Percentiles rank a stretch among this genome's conserved stretches.
phyloP scores from a whole-genome alignment of 352 stramenopile genomes.

The Phytopythium ostracodes region DNA sequence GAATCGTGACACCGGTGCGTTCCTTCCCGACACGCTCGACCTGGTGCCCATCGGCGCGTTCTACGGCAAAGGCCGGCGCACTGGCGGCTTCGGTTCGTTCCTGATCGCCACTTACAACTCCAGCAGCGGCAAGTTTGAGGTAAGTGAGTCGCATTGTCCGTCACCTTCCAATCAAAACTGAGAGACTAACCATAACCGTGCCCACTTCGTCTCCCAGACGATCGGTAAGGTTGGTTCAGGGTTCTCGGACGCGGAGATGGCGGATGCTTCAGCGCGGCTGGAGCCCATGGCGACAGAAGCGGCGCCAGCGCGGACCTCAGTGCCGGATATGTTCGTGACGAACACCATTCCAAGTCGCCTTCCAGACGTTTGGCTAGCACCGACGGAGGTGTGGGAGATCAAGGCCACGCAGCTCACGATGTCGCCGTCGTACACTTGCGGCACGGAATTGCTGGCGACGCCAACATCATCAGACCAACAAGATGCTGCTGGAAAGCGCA shows the following conservation, averaged over 20 bases:
- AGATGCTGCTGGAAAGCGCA: background rate
- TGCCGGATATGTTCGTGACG: constrained; percentile 53
- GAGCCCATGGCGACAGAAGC: constrained; percentile 30
- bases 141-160: background rate
- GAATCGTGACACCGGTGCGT: constrained; percentile 34
- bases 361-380: constrained; percentile 93
- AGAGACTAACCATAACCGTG: background rate
- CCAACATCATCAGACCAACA: background rate
- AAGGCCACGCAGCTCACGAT: constrained; percentile 97
- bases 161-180: background rate
- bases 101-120: constrained; percentile 96
- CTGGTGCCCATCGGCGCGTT: constrained; percentile 98
- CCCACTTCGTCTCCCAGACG: constrained; percentile 23
- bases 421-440: constrained; percentile 94
- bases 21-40: constrained; percentile 91
- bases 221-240: constrained; percentile 94
- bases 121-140: constrained; percentile 93
- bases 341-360: constrained; percentile 56
- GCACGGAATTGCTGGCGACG: constrained; percentile 6
- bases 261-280: constrained; percentile 55
- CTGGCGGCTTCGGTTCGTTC: constrained; percentile 97
- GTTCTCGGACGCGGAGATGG: constrained; percentile 96
- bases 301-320: constrained; percentile 16
- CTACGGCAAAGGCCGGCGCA: constrained; percentile 93
- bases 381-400: constrained; percentile 97